Evolutionary conservation across 257 asterid genomes (phyloP), one percentile per base, ranked within the genome.

Genomic region (Pogostemon cablin): DNA sequence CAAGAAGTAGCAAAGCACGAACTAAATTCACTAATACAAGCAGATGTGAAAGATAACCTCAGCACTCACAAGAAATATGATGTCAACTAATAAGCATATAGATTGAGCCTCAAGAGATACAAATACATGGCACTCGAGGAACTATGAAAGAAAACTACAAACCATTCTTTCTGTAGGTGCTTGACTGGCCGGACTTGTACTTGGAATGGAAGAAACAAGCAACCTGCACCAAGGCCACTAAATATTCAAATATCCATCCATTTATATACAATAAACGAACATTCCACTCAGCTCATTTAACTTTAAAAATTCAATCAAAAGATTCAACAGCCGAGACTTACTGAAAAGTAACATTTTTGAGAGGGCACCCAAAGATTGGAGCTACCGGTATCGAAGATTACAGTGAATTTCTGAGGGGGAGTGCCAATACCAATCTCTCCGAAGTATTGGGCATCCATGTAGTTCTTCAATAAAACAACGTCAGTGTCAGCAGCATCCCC

Each of bases 311-410:
- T 5, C 4, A 50, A 8, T 41, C 7, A 63, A 53, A 44, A 65
- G 9, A 39, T 42, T 7, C 6, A 42, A 53, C 8, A 72, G 39
- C 12, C 32, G n/a, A 72, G 40, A 69, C 96, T 87, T 81, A 93
- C 97, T 69, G 98, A 93, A 72, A 93, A 93, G 66, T 87, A 87
- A 73, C 98, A 93, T 76, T 93, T 91, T 0, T 96, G 44, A 41
- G 98, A 93, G 6, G 98, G 98, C 68, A 93, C 96, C 98, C 98
- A 93, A 75, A 93, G 77, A 80, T 93, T 93, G 62, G 98, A 85
- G 86, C 98, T 93, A 62, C 98, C 98, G 0, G 98, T 93, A 72
- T 93, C 98, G 32, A 93, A 93, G 67, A 93, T 93, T 71, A 93
- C 96, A 39, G 97, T 91, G 39, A 93, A 89, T 59, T 89, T 93